Conservation (phyloP, 148 eudicot genomes). For the Fagopyrum homotropicum region DNA sequence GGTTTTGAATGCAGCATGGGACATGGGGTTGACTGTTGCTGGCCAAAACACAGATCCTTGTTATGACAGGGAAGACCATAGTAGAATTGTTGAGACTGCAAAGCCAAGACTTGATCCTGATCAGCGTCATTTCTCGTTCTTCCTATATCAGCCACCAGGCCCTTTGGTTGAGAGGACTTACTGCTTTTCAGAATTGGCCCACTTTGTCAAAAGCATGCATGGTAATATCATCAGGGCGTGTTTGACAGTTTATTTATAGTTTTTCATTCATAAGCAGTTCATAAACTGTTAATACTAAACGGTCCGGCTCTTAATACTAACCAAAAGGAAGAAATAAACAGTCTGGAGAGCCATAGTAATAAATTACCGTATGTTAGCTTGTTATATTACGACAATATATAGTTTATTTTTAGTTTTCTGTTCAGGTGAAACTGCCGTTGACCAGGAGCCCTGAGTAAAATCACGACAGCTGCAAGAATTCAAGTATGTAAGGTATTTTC, state of each 20-base stretch:
- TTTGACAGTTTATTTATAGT: too few relatives aligned
- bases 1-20: constrained; percentile 69
- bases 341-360: neutral
- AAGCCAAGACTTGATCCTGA: constrained; percentile 71
- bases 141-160: constrained; percentile 44
- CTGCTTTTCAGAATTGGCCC: constrained; percentile 47
- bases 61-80: constrained; percentile 50
- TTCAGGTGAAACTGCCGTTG: constrained; percentile 8
- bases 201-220: constrained; percentile 60
- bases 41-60: constrained; percentile 57
- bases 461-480: neutral
- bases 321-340: neutral
- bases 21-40: constrained; percentile 44
- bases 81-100: constrained; percentile 44
- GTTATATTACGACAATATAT: neutral
- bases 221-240: constrained; percentile 26
- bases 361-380: neutral
- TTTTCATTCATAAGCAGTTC: neutral
- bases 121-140: constrained; percentile 39
- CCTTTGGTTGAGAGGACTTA: constrained; percentile 37
- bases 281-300: neutral
- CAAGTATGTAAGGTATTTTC: neutral
- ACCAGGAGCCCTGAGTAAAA: neutral
- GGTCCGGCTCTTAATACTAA: too few relatives aligned
- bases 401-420: neutral